Conservation (phyloP, 352 stramenopile genomes). For the Globisporangium echinulatum region DNA sequence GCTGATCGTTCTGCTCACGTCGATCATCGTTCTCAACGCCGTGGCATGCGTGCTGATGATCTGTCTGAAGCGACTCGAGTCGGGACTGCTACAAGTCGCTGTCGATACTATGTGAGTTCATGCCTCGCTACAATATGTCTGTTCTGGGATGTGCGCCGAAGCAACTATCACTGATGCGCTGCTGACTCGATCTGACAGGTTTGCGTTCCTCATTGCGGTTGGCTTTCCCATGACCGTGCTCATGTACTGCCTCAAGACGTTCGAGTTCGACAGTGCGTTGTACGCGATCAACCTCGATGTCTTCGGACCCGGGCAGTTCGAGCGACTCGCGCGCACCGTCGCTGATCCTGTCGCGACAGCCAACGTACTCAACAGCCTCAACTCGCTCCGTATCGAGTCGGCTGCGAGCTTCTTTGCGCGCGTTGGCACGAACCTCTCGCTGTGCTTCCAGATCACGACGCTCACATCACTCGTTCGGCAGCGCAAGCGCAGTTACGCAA, state of each 20-base stretch:
- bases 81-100: background rate
- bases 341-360: conserved; percentile 15
- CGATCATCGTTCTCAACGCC: background rate
- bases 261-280: conserved; percentile 13
- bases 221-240: background rate
- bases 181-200: background rate
- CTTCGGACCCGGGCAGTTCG: conserved; percentile 14
- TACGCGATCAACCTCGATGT: conserved; percentile 15
- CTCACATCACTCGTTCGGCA: background rate
- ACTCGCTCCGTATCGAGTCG: conserved; percentile 25
- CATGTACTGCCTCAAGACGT: background rate
- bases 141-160: too few species aligned
- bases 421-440: conserved; percentile 18
- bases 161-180: too few species aligned
- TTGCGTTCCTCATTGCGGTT: background rate
- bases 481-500: background rate
- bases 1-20: background rate
- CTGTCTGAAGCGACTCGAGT: background rate
- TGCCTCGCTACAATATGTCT: background rate
- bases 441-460: conserved; percentile 17
- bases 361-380: conserved; percentile 20
- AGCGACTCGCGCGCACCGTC: conserved; percentile 1
- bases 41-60: background rate
- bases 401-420: conserved; percentile 19
- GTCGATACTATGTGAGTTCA: background rate